These are phyloP conservation scores for Davidsoniella neocaledoniae DNA, from an alignment of 2,329 filamentous ascomycete genomes.

Conservation along the genomic window DNA sequence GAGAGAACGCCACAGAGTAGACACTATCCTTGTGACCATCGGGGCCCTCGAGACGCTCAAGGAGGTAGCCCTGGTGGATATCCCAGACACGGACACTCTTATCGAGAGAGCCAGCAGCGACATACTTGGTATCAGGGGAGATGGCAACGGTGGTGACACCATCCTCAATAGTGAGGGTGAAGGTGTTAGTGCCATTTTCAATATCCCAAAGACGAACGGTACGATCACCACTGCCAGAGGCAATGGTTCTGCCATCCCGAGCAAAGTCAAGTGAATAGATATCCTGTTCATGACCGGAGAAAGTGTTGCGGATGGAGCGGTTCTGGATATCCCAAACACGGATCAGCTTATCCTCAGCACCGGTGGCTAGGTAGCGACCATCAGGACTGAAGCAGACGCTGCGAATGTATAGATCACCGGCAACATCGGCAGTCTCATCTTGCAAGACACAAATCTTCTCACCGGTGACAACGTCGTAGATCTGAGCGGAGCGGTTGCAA, in stretches of 20 bases:
- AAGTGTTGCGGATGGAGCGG: constrained; percentile 76
- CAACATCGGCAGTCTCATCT: constrained; percentile 72
- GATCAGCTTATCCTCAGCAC: constrained; percentile 95
- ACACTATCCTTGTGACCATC: constrained; percentile 95
- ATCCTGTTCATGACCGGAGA: constrained; percentile 94
- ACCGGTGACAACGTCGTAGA: constrained; percentile 81
- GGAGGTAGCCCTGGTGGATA: constrained; percentile 64
- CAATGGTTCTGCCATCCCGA: constrained; percentile 82
- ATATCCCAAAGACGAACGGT: constrained; percentile 96
- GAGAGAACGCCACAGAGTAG: constrained; percentile 90
- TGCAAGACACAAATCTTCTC: constrained; percentile 80
- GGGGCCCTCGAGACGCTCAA: constrained; percentile 81
- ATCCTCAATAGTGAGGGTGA: constrained; percentile 85
- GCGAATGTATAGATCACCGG: constrained; percentile 87
- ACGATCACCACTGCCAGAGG: constrained; percentile 84
- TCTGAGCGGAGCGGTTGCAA: constrained; percentile 97
- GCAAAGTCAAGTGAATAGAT: constrained; percentile 96
- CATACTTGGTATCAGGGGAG: constrained; percentile 83
- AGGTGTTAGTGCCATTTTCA: constrained; percentile 61
- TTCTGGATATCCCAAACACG: constrained; percentile 87
- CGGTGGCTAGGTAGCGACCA: constrained; percentile 82
- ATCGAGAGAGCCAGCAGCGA: constrained; percentile 86
- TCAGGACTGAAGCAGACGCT: constrained; percentile 98
- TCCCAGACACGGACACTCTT: constrained; percentile 99
- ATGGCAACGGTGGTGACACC: constrained; percentile 96